Evolutionary conservation across 2,329 filamentous ascomycete species (phyloP), one percentile per base, ranked within the genome.

Genomic region (Hirsutella minnesotensis): DNA sequence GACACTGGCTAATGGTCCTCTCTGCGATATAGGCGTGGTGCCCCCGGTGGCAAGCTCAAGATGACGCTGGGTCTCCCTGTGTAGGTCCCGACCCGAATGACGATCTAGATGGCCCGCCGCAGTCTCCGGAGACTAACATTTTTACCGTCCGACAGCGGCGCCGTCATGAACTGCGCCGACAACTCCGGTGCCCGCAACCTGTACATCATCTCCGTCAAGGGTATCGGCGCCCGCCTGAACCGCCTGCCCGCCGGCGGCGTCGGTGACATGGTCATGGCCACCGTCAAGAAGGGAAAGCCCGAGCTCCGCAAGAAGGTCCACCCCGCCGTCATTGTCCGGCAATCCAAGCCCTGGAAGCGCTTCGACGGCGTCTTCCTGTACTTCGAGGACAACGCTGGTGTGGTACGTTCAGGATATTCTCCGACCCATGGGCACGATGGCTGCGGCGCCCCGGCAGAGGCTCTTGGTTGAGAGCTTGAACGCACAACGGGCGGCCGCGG

Each of bases 221-320:
- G 90, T 73, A 88, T 92, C 66, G 90, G 90, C 77, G 90, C 90
- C 58, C 88, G 90, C 60, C 83, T 96, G 61, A 96, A 96, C 83
- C 82, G 90, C 69, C 81, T 98, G 64, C 90, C 90, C 59, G 90
- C 92, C 63, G 92, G 86, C 59, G 92, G 92, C 80, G 90, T 95
- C 61, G 92, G 92, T 63, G 92, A 96, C 79, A 96, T 96, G 92
- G 92, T 96, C 67, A 96, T 98, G 89, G 90, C 90, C 56, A 96
- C 92, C 57, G 92, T 96, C 75, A 96, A 98, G 87, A 96, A 98
- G 86, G 92, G 94, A 75, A 98, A 98, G 87, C 94, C 94, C 53
- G 94, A 98, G 75, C 78, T 98, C 66, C 81, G 94, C 73, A 98
- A 98, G 86, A 98, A 98, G 86, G 92, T 98, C 71, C 95, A 98